Conservation (phyloP, 805 yeast species). For the Starmerella stellata region DNA sequence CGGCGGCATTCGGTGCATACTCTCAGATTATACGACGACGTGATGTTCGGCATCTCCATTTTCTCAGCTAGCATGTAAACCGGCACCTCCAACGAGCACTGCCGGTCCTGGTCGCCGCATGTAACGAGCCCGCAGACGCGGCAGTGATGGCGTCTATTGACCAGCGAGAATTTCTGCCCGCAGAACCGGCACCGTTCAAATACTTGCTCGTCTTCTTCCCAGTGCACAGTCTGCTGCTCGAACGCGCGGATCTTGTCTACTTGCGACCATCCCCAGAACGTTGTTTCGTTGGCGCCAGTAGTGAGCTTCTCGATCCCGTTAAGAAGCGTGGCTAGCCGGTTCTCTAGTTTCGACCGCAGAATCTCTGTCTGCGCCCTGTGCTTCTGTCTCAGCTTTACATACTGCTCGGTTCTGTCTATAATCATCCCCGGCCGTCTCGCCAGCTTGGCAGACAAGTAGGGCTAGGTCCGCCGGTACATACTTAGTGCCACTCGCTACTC, state of each 20-base stretch:
- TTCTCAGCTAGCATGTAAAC: slow-evolving; percentile 23
- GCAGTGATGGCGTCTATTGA: slow-evolving; percentile 73
- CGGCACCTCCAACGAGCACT: slow-evolving; percentile 62
- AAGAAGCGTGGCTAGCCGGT: slow-evolving; percentile 29
- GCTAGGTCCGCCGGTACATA: too few relatives aligned
- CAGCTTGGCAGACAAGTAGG: too few relatives aligned
- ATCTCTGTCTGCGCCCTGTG: slow-evolving; percentile 35
- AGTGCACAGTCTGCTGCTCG: slow-evolving; percentile 36
- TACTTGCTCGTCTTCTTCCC: slow-evolving; percentile 43
- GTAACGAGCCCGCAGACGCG: slow-evolving; percentile 69
- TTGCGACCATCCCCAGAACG: slow-evolving; percentile 20
- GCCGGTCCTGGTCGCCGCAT: slow-evolving; percentile 45
- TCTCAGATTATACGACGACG: slow-evolving; percentile 26
- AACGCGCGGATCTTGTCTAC: slow-evolving; percentile 21
- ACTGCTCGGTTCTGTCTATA: slow-evolving; percentile 31
- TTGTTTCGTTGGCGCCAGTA: slow-evolving; percentile 11
- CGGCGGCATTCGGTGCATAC: slow-evolving; percentile 57
- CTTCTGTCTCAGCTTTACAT: slow-evolving; percentile 27
- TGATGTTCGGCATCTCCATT: slow-evolving; percentile 11
- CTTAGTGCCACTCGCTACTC: too few relatives aligned
- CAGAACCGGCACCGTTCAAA: slow-evolving; percentile 49
- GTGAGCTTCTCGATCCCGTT: slow-evolving; percentile 13
- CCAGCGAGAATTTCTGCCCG: slow-evolving; percentile 34
- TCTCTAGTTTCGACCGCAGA: slow-evolving; percentile 40
- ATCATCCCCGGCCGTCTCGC: slow-evolving; percentile 3